Conservation (phyloP, 306 rosid genomes). For the Ceratonia siliqua region DNA sequence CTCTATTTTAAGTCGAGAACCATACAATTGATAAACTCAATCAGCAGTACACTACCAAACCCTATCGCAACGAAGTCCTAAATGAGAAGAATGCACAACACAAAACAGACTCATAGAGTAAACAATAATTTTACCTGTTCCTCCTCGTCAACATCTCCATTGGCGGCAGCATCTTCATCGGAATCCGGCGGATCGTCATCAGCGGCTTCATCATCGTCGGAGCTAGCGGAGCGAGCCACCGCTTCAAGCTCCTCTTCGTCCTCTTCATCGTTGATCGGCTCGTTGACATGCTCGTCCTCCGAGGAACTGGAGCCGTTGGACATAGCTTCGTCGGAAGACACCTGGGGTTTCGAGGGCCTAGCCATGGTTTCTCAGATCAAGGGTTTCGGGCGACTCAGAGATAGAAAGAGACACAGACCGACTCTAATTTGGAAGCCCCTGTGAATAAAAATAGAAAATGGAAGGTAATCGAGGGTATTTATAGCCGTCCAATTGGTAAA, state of each 20-base stretch:
- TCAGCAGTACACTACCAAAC: conserved; percentile 26
- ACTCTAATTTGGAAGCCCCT: conserved; percentile 25
- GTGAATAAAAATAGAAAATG: neutral
- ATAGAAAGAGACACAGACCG: conserved; percentile 15
- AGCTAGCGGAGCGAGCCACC: conserved; percentile 82
- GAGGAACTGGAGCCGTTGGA: conserved; percentile 57
- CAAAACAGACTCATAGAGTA: neutral
- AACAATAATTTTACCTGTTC: conserved; percentile 48
- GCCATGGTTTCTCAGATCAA: conserved; percentile 65
- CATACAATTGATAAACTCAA: neutral
- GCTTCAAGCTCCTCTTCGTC: conserved; percentile 93
- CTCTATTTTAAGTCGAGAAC: neutral
- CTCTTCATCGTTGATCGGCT: conserved; percentile 73
- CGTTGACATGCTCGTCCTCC: conserved; percentile 58
- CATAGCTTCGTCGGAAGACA: conserved; percentile 74
- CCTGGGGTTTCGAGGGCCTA: conserved; percentile 54
- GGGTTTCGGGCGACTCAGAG: conserved; percentile 46
- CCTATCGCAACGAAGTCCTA: conserved; percentile 13
- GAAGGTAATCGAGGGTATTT: conserved; percentile 3
- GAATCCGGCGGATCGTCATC: conserved; percentile 34
- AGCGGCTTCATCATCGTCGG: conserved; percentile 59
- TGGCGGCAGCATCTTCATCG: neutral
- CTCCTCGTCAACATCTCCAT: conserved; percentile 54
- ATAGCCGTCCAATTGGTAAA: conserved; percentile 43
- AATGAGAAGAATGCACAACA: neutral